Conservation (phyloP, 495 filamentous ascomycete genomes). For the Daldinia vernicosa region DNA sequence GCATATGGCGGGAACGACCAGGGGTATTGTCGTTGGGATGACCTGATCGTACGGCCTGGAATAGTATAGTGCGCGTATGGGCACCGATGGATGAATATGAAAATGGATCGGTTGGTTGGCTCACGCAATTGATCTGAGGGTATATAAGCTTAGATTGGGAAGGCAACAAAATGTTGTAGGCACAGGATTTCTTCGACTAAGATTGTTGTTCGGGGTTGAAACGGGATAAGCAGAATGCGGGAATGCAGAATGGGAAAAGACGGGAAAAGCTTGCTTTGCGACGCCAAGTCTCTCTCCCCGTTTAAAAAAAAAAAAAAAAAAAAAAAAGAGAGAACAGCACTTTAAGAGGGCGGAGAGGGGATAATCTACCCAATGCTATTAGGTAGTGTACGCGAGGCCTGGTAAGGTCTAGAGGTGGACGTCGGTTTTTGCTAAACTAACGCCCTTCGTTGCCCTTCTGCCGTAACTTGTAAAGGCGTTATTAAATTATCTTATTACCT, state of each 20-base stretch:
- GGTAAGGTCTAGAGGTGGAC: slow-evolving; percentile 1
- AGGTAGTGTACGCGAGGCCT: slow-evolving; percentile 6
- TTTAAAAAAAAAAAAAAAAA: slow-evolving; percentile 24
- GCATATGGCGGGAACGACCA: slow-evolving; percentile 39
- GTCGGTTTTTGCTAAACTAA: slow-evolving; percentile 8
- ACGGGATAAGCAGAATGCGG: slow-evolving; percentile 11
- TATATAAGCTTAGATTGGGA: slow-evolving; percentile 35
- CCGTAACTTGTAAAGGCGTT: background rate
- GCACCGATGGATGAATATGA: slow-evolving; percentile 35
- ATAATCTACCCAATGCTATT: slow-evolving; percentile 11
- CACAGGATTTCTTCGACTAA: background rate
- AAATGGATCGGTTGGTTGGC: slow-evolving; percentile 32
- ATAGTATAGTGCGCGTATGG: slow-evolving; percentile 39
- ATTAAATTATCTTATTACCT: slow-evolving; percentile 10
- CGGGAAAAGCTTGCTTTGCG: slow-evolving; percentile 43
- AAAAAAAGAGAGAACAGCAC: background rate
- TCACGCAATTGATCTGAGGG: slow-evolving; percentile 25
- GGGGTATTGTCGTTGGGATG: slow-evolving; percentile 37
- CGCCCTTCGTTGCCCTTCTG: background rate
- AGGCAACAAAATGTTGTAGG: slow-evolving; percentile 16
- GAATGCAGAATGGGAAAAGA: slow-evolving; percentile 13
- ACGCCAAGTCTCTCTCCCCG: slow-evolving; percentile 39
- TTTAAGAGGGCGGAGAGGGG: slow-evolving; percentile 19
- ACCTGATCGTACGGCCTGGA: slow-evolving; percentile 41
- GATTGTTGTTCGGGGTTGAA: slow-evolving; percentile 20